phyloP scores from a whole-genome alignment of 306 rosid species.

The Notholithocarpus densiflorus region DNA sequence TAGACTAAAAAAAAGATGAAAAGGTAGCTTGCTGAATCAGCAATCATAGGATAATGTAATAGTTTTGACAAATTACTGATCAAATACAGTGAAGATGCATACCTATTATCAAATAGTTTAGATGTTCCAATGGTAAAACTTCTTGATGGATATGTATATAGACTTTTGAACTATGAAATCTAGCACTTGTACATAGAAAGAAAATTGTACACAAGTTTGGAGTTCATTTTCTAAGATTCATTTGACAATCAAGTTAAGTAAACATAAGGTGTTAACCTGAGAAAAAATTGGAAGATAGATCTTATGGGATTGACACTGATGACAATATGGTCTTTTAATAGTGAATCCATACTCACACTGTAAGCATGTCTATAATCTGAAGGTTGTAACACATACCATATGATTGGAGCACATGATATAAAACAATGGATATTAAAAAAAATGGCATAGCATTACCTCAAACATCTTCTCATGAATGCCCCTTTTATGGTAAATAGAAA shows the following conservation, averaged over 20 bases:
- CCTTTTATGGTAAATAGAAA: constrained; percentile 59
- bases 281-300: background rate
- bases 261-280: background rate
- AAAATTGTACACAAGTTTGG: background rate
- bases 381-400: background rate
- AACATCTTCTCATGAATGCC: constrained; percentile 74
- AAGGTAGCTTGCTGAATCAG: background rate
- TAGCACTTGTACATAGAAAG: background rate
- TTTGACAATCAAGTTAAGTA: background rate
- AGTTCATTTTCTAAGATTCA: background rate
- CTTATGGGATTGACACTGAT: background rate
- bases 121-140: background rate
- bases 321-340: background rate
- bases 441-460: constrained; percentile 56
- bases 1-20: background rate
- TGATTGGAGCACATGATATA: background rate
- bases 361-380: background rate
- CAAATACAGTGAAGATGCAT: background rate
- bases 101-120: background rate
- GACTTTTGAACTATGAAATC: background rate
- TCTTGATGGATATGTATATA: background rate
- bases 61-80: background rate
- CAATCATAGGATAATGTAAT: background rate
- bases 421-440: background rate
- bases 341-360: background rate